phyloP scores from a whole-genome alignment of 805 yeast species.

The Tetrapisispora taiwanensis region DNA sequence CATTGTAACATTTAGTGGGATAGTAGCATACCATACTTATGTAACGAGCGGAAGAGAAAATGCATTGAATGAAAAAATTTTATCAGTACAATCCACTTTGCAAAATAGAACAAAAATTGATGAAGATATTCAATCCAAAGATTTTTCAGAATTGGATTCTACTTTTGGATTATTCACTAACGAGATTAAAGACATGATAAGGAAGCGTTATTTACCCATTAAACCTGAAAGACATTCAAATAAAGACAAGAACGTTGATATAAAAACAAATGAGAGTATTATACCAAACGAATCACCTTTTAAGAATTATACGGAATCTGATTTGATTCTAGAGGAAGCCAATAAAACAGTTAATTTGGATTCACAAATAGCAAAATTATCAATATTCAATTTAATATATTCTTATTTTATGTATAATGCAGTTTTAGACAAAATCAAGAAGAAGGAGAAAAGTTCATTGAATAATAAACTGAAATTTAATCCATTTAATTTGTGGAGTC shows the following conservation, averaged over 20 bases:
- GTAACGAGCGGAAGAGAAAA: slow-evolving; percentile 1
- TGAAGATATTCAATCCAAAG: too few species aligned
- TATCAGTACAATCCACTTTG: not conserved
- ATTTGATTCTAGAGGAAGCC: slow-evolving; percentile 4
- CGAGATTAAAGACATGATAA: not conserved
- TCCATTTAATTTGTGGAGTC: slow-evolving; percentile 8
- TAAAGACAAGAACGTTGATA: not conserved
- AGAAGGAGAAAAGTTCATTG: not conserved
- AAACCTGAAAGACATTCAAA: not conserved
- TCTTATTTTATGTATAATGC: slow-evolving; percentile 17
- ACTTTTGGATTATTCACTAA: not conserved
- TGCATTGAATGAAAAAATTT: not conserved
- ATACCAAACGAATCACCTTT: slow-evolving; percentile 4
- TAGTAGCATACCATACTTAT: slow-evolving; percentile 27
- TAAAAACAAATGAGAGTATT: not conserved
- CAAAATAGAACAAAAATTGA: not conserved
- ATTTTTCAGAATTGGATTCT: not conserved
- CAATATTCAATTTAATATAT: slow-evolving; percentile 23
- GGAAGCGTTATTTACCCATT: not conserved
- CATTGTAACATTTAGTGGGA: slow-evolving; percentile 27
- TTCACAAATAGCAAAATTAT: slow-evolving; percentile 17
- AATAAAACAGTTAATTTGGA: slow-evolving; percentile 7
- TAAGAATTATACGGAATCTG: slow-evolving; percentile 1
- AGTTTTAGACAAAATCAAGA: slow-evolving; percentile 4
- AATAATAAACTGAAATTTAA: not conserved